Evolutionary conservation across 2,329 filamentous ascomycete species (phyloP).

Genomic region (Exophiala sp.): DNA sequence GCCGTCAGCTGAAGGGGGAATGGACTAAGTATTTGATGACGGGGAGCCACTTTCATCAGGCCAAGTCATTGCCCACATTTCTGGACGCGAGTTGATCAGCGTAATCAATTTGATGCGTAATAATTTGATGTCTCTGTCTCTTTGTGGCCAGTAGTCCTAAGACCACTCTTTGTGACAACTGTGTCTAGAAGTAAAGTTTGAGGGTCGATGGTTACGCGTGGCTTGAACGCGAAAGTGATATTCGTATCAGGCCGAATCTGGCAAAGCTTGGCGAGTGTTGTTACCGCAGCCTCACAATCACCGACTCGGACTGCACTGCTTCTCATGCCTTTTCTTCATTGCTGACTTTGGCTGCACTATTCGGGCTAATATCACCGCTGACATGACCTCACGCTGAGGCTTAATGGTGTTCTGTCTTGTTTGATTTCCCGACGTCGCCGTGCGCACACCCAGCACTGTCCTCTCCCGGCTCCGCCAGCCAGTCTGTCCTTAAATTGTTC

Average conservation of each 20-base stretch:
- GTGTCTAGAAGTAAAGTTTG: not conserved
- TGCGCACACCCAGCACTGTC: not conserved
- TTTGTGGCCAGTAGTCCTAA: not conserved
- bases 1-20: no score
- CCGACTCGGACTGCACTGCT: not conserved
- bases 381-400: not conserved
- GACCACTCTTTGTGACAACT: not conserved
- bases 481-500: constrained; percentile 15
- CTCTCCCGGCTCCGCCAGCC: constrained; percentile 1
- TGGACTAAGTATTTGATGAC: no score
- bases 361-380: not conserved
- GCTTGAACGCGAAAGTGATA: constrained; percentile 4
- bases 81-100: not conserved
- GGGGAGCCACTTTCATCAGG: not conserved
- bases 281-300: no score
- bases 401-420: not conserved
- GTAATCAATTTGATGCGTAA: no score
- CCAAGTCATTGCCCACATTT: not conserved
- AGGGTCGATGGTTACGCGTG: not conserved
- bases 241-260: not conserved
- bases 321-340: not conserved
- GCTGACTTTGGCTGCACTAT: not conserved
- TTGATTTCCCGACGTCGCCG: not conserved
- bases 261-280: constrained; percentile 4
- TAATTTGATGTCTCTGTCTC: no score